Evolutionary conservation across 805 yeast genomes (phyloP), one percentile per base, ranked within the genome.

Genomic region (Ogataea naganishii): DNA sequence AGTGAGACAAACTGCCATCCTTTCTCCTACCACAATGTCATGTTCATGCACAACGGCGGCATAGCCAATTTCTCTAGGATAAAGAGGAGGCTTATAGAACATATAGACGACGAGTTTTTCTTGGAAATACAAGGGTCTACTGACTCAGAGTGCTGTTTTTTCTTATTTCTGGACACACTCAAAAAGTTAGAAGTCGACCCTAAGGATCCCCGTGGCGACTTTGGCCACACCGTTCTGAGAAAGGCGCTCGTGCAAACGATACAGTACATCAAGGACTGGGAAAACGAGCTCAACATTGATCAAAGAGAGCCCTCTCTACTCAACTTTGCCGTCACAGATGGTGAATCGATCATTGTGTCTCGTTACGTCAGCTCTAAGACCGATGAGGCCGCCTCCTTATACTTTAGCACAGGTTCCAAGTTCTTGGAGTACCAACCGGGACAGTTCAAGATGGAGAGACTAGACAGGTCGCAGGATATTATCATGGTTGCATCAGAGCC

Each of bases 41-140:
- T 89, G 80, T 92, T 92, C 52, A 92, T 92, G 98, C 98, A 92
- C 56, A 92, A 92, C 56, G 98, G 98, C 18, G 92, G 84, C 0
- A 73, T 92, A 15, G 66, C 88, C 8, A 73, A 74, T 35, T 92
- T 89, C 52, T 53, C 63, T 31, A 58, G 60, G 40, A 81, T 92
- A 43, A 92, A 92, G 56, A 69, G 92, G 36, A 67, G 57, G 35
- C 62, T 92, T 24, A 66, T 85, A 20, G 66, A 72, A 41, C 84
- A 81, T 49, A 64, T 92, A 26, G 72, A 72, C 24, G 96, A 92
- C 50, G 76, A 78, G 41, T 92, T 73, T 52, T 83, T 92, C 47
- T 58, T 82, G 14, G 66, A 64, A 25, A 72, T 92, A 24, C 96
- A 92, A 51, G 98, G 98, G 2, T 75, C 94, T 18, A 92, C 98